phyloP scores from a whole-genome alignment of 2,329 filamentous ascomycete species.

The Fusarium burgessii region DNA sequence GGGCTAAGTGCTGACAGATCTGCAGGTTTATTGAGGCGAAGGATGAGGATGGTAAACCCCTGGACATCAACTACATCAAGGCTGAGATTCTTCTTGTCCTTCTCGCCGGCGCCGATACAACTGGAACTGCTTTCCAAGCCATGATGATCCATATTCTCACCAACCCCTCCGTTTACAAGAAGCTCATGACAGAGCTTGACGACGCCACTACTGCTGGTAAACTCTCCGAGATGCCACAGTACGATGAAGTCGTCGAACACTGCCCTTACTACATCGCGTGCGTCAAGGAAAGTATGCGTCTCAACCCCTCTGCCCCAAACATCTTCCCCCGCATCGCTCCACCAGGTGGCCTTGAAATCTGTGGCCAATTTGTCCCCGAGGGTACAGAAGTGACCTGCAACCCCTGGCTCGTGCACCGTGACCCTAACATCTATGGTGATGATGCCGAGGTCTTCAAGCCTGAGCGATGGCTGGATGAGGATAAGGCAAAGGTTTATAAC shows the following conservation, averaged over 20 bases:
- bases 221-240: conserved; percentile 50
- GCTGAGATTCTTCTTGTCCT: conserved; percentile 43
- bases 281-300: conserved; percentile 64
- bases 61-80: conserved; percentile 40
- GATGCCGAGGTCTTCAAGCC: conserved; percentile 54
- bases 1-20: background rate
- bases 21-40: conserved; percentile 26
- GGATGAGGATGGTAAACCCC: conserved; percentile 18
- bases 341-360: conserved; percentile 56
- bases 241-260: conserved; percentile 43
- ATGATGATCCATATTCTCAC: conserved; percentile 51
- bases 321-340: conserved; percentile 64
- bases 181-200: conserved; percentile 43
- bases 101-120: conserved; percentile 58
- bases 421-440: conserved; percentile 48
- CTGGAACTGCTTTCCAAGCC: conserved; percentile 59
- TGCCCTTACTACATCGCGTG: conserved; percentile 64
- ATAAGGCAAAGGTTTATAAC: conserved; percentile 46
- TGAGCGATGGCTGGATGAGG: conserved; percentile 55
- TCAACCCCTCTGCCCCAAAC: conserved; percentile 62
- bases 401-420: conserved; percentile 52
- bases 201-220: conserved; percentile 47
- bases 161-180: conserved; percentile 34
- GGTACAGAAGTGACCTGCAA: conserved; percentile 53
- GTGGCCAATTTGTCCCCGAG: conserved; percentile 48